Evolutionary conservation across 129 eudicot genomes (phyloP).

Genomic region (Calendula officinalis): DNA sequence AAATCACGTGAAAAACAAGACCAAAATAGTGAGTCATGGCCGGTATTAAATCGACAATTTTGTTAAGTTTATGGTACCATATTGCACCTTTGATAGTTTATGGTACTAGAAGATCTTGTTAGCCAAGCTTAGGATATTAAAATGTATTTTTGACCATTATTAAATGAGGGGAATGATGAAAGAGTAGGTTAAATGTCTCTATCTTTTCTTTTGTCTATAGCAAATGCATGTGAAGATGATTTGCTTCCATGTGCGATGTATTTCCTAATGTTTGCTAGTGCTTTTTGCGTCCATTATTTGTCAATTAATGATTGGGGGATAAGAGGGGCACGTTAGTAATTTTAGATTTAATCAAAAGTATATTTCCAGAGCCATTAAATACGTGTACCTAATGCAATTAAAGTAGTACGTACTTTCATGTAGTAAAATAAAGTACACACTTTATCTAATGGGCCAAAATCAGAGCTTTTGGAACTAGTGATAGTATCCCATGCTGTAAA

Average conservation of each 20-base stretch:
- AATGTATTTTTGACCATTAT: not conserved
- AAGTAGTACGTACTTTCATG: constrained; percentile 4
- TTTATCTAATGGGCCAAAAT: constrained; percentile 18
- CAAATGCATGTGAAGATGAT: constrained; percentile 20
- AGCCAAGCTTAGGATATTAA: too few relatives aligned
- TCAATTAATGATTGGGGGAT: constrained; percentile 13
- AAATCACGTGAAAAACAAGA: too few relatives aligned
- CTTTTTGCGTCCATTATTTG: constrained; percentile 28
- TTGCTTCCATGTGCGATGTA: constrained; percentile 23
- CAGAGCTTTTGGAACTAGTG: constrained; percentile 24
- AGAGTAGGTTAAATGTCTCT: constrained; percentile 21
- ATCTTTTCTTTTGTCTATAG: constrained; percentile 5
- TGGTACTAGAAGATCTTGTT: not conserved
- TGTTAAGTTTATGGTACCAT: too few relatives aligned
- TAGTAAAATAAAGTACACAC: not conserved
- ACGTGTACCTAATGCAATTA: constrained; percentile 3
- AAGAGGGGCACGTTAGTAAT: constrained; percentile 7
- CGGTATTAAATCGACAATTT: too few relatives aligned
- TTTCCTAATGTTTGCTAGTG: constrained; percentile 8
- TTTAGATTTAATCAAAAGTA: too few relatives aligned
- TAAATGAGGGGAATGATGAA: constrained; percentile 20
- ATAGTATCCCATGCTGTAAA: constrained; percentile 26
- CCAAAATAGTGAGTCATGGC: too few relatives aligned
- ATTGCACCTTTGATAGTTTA: not conserved
- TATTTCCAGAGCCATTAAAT: not conserved